phyloP scores from a whole-genome alignment of 208 protist species.

The Crithidia thermophila region DNA sequence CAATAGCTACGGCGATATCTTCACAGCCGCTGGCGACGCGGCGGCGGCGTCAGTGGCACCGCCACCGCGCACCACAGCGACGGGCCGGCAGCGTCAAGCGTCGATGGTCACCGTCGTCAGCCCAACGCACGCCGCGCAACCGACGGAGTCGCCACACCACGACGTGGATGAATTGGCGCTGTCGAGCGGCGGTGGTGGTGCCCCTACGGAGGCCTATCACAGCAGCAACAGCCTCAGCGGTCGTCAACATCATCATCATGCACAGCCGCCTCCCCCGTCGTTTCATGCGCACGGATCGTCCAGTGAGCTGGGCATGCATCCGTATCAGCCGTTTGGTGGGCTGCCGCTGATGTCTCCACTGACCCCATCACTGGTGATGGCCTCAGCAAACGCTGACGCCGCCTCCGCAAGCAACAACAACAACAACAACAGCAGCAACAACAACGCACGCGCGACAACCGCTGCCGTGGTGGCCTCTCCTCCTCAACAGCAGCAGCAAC shows the following conservation, averaged over 20 bases:
- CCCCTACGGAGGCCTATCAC: background rate
- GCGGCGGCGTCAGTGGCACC: background rate
- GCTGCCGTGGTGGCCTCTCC: too few species aligned
- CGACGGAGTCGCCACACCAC: background rate
- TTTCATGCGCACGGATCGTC: too few species aligned
- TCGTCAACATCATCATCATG: too few species aligned
- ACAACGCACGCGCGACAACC: too few species aligned
- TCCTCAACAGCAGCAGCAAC: too few species aligned
- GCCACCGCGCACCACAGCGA: background rate
- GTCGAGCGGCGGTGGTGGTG: background rate
- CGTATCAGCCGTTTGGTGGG: too few species aligned
- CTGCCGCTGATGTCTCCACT: too few species aligned
- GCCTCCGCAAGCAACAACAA: background rate
- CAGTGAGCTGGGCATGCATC: too few species aligned
- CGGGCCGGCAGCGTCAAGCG: constrained; percentile 16
- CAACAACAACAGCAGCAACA: background rate
- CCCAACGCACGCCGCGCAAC: constrained; percentile 17
- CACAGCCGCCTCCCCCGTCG: too few species aligned
- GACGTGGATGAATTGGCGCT: background rate
- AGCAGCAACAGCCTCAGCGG: background rate
- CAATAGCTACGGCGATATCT: too few species aligned
- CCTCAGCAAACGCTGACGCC: background rate
- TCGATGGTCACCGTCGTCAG: constrained; percentile 18
- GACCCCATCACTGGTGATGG: too few species aligned
- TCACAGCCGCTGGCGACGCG: too few species aligned